Conservation (phyloP, 192 early-diverging fungal species). For the Umbelopsis sp. region DNA sequence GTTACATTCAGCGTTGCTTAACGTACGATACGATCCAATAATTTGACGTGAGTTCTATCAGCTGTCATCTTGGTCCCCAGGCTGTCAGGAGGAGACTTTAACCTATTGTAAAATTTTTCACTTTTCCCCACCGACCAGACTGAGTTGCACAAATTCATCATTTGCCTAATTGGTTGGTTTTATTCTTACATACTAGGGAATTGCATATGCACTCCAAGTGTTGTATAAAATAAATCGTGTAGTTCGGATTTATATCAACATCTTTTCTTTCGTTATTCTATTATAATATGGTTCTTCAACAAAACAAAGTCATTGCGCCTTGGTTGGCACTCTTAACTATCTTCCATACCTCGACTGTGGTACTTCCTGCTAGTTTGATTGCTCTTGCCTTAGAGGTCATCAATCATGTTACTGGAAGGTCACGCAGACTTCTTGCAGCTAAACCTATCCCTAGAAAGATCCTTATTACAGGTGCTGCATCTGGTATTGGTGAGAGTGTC, state of each 20-base stretch:
- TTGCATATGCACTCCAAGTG: neutral
- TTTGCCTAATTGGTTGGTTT: slow-evolving; percentile 3
- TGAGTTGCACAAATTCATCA: slow-evolving; percentile 7
- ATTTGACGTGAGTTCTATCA: too few relatives aligned
- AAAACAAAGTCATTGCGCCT: slow-evolving; percentile 14
- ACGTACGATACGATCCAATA: too few relatives aligned
- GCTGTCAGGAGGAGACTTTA: neutral
- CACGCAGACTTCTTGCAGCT: neutral
- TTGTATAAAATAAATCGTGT: neutral
- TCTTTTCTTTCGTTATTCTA: neutral
- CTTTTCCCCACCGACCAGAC: neutral
- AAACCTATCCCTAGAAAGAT: slow-evolving; percentile 24
- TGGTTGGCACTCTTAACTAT: slow-evolving; percentile 16
- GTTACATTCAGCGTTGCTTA: too few relatives aligned
- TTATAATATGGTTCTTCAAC: slow-evolving; percentile 13
- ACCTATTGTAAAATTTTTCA: neutral
- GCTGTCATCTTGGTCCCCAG: neutral
- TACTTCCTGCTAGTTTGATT: slow-evolving; percentile 9
- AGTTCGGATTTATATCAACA: neutral
- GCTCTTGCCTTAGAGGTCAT: slow-evolving; percentile 7
- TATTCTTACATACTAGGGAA: slow-evolving; percentile 11
- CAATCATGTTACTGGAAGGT: slow-evolving; percentile 4
- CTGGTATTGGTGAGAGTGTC: slow-evolving; percentile 32
- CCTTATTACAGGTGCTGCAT: slow-evolving; percentile 33
- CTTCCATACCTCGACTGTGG: slow-evolving; percentile 10